phyloP scores from a whole-genome alignment of 2,329 filamentous ascomycete genomes.

The Xylaria multiplex region DNA sequence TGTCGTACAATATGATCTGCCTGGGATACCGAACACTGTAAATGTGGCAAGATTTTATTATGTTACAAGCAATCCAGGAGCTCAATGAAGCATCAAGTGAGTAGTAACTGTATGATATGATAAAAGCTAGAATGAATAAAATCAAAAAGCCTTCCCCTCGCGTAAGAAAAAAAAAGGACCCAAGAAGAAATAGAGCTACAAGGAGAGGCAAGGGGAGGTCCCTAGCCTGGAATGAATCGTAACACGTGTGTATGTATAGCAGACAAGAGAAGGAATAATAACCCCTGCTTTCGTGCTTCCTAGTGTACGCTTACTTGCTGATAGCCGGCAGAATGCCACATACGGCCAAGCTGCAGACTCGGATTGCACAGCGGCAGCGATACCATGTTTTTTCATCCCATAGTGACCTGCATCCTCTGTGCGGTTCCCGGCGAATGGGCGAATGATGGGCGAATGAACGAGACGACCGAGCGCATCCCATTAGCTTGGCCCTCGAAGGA shows the following conservation, averaged over 20 bases:
- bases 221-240: not conserved
- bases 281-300: constrained; percentile 1
- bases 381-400: not conserved
- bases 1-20: not conserved
- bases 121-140: not conserved
- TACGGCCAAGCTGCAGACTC: constrained; percentile 7
- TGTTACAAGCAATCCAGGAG: not conserved
- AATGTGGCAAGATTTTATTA: not conserved
- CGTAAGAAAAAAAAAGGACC: constrained; percentile 1
- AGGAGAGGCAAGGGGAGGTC: not conserved
- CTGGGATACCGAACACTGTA: not conserved
- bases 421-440: constrained; percentile 9
- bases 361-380: not conserved
- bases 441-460: constrained; percentile 10
- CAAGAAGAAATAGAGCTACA: constrained; percentile 4
- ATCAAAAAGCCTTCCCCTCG: not conserved
- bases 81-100: not conserved
- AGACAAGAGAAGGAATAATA: not conserved
- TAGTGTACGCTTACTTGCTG: not conserved
- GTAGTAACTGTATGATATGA: not conserved
- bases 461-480: constrained; percentile 2
- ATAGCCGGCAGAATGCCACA: not conserved
- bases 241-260: not conserved
- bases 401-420: constrained; percentile 12
- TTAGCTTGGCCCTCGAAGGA: constrained; percentile 5